phyloP scores from a whole-genome alignment of 2,329 filamentous ascomycete species.

The Blumeria hordei region DNA sequence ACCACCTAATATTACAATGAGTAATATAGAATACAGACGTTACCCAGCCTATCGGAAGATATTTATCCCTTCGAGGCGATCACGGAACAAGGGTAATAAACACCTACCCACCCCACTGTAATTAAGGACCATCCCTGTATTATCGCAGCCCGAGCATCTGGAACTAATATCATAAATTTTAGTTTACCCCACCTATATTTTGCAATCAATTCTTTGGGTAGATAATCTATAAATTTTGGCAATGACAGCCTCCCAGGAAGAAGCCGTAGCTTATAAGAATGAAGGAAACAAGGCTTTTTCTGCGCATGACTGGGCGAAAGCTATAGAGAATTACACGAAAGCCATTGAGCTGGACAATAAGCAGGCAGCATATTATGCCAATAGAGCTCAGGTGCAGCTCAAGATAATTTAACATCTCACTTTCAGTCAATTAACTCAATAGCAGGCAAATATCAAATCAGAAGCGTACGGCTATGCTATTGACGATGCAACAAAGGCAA shows the following conservation, averaged over 20 bases:
- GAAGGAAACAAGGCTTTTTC: constrained; percentile 87
- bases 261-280: constrained; percentile 69
- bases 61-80: too few relatives aligned
- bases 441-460: constrained; percentile 75
- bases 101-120: too few relatives aligned
- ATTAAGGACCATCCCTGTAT: too few relatives aligned
- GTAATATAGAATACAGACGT: too few relatives aligned
- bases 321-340: constrained; percentile 63
- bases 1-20: too few relatives aligned
- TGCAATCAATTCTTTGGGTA: too few relatives aligned
- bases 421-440: constrained; percentile 24
- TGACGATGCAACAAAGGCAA: constrained; percentile 68
- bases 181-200: too few relatives aligned
- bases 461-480: constrained; percentile 90
- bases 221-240: too few relatives aligned
- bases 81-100: too few relatives aligned
- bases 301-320: constrained; percentile 61
- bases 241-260: constrained; percentile 22
- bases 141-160: too few relatives aligned
- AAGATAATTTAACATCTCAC: constrained; percentile 13
- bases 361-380: constrained; percentile 79
- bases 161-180: too few relatives aligned
- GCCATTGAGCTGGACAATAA: constrained; percentile 66
- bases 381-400: constrained; percentile 59
- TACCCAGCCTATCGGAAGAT: too few relatives aligned